Evolutionary conservation across 768 basidiomycete species (phyloP), one percentile per base, ranked within the genome.

Genomic region (Tephrocybe rancida): DNA sequence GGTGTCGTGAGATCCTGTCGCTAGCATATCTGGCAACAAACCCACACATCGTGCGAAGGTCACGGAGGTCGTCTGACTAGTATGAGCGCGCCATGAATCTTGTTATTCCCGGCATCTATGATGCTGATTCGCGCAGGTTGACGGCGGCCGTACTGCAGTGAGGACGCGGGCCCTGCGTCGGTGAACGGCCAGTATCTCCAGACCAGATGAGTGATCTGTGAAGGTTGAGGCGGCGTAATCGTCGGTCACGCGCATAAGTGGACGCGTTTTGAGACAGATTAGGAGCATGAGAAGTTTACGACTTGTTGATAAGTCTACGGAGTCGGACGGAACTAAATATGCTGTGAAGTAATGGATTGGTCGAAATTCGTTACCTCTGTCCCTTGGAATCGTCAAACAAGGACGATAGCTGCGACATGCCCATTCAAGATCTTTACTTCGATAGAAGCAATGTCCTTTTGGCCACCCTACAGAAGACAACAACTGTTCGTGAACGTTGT

Each of bases 321-420:
- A 14, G 46, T 34, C 58, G 57, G 58, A 46, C 58, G 58, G 51
- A 59, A 56, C 58, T 56, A 44, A 37, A 27, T 34, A 21, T 26
- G 14, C 4, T 25, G 22, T 43, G 30, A 21, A 42, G 19, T 13
- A 18, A 34, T 26, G 24, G n/a, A 44, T 14, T 18, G 19, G 19
- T 10, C 14, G 6, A 10, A 10, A 18, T 21, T 5, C 45, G 45
- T 34, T 7, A 35, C 13, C 3, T 19, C n/a, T 22, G 18, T 19
- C 39, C 11, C 21, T 41, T 18, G 9, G 29, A 30, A 30, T 18
- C 35, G 5, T 37, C n/a, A 6, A 37, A 37, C 16, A 18, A 37
- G 9, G 16, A n/a, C 5, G 9, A 37, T 18, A 9, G n/a, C 9
- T 13, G 13, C 30, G 13, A 13, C 30, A 7, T 32, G 30, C 13